Evolutionary conservation across 805 yeast genomes (phyloP), one percentile per base, ranked within the genome.

Genomic region (Myxozyma melibiosi): DNA sequence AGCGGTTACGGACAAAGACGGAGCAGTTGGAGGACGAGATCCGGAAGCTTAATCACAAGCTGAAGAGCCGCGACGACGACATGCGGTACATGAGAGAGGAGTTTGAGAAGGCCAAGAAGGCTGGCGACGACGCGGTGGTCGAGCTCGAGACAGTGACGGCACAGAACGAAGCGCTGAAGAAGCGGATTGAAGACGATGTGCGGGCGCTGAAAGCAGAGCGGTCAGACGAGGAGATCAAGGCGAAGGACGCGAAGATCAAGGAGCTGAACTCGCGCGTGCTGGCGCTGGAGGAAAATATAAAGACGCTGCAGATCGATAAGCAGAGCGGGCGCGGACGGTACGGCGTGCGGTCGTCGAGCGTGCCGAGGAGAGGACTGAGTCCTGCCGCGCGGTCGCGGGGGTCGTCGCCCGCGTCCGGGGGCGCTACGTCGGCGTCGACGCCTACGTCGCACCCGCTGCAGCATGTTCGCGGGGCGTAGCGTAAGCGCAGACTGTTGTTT

Each of bases 41-140:
- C 2, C 71, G 73, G 31, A 76, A 71, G 28, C 70, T 78, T 43
- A 70, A 78, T n/a, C 70, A 73, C 13, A 77, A 77, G 59, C 65
- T 79, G 1, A 78, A 77, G 25, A 75, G 84, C 4, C 76, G 77
- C 41, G 69, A 70, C 1, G 82, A 81, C 34, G 96, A 90, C 65
- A 79, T 76, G 44, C 80, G 75, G 48, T 90, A 87, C 70, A 85
- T 67, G 70, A 66, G 65, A 25, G 58, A 45, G 16, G 70, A 65
- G 48, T 67, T 57, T 50, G 68, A 70, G 45, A 60, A 65, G 47
- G 71, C 73, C 1, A 58, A 69, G 0, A 57, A 61, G 2, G 68
- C 73, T 2, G 69, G 72, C 2, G 65, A 66, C 0, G 70, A 67
- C 35, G 68, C 71, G 1, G 56, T 56, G 22, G 53, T 56, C 0